Conservation (phyloP, 148 eudicot genomes). For the Fagopyrum homotropicum region DNA sequence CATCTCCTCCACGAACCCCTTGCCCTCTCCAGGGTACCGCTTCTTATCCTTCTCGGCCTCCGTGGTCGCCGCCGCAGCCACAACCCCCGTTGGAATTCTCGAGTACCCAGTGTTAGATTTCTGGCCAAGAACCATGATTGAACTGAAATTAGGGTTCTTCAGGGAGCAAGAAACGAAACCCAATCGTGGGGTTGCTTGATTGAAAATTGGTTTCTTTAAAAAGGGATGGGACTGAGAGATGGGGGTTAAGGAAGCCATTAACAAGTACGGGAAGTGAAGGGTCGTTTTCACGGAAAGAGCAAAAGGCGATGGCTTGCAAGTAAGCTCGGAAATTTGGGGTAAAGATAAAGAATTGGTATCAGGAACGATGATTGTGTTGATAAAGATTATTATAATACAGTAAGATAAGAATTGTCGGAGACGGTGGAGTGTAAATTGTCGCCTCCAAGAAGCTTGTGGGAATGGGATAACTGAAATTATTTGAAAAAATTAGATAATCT, state of each 20-base stretch:
- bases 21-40: constrained; percentile 30
- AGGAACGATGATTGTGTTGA: too few relatives aligned
- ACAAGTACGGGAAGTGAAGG: neutral
- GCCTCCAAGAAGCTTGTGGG: too few relatives aligned
- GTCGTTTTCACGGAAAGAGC: constrained; percentile 4
- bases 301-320: constrained; percentile 21
- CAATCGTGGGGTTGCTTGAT: constrained; percentile 8
- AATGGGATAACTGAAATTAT: too few relatives aligned
- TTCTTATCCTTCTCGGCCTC: constrained; percentile 30
- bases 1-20: constrained; percentile 95
- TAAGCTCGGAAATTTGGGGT: constrained; percentile 3
- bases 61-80: constrained; percentile 17
- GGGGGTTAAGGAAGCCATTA: constrained; percentile 47
- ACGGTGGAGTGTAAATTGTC: too few relatives aligned
- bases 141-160: constrained; percentile 13
- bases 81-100: constrained; percentile 20
- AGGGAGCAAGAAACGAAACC: constrained; percentile 8
- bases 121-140: constrained; percentile 19
- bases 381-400: too few relatives aligned
- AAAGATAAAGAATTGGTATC: too few relatives aligned
- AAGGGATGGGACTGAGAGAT: constrained; percentile 27
- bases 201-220: constrained; percentile 19
- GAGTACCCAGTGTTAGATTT: neutral
- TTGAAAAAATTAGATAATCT: too few relatives aligned
- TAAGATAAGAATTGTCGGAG: too few relatives aligned